Evolutionary conservation across 768 basidiomycete species (phyloP).

Genomic region (Xerocomus brunneocitrinus): DNA sequence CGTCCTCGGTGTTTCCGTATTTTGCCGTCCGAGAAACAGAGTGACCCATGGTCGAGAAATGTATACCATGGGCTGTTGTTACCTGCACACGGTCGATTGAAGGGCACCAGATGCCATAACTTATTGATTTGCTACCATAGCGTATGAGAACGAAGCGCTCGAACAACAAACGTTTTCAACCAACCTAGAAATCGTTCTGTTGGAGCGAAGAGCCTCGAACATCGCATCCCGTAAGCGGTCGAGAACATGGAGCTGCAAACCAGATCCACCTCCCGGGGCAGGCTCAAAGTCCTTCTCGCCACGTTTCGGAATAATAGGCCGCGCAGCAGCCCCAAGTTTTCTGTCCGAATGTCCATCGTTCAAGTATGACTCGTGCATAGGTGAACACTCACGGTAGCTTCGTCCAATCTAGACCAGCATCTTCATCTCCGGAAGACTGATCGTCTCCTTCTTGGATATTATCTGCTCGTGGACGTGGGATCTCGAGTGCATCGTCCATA

Average conservation of each 20-base stretch:
- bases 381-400: constrained; percentile 53
- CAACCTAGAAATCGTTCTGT: constrained; percentile 73
- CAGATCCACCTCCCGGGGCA: constrained; percentile 54
- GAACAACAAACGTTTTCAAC: constrained; percentile 11
- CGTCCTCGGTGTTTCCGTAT: constrained; percentile 27
- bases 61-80: constrained; percentile 72
- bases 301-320: constrained; percentile 85
- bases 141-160: neutral
- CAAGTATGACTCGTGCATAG: constrained; percentile 1
- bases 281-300: constrained; percentile 99
- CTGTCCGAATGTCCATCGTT: constrained; percentile 10
- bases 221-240: constrained; percentile 79
- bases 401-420: constrained; percentile 78
- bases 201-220: constrained; percentile 74
- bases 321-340: constrained; percentile 28
- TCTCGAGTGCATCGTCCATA: constrained; percentile 65
- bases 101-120: constrained; percentile 80
- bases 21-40: constrained; percentile 50
- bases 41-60: constrained; percentile 79
- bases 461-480: constrained; percentile 24
- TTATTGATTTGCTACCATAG: constrained; percentile 60
- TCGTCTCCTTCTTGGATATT: constrained; percentile 31
- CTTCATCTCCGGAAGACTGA: constrained; percentile 66
- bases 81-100: constrained; percentile 59
- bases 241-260: constrained; percentile 76